Base-by-base conservation (phyloP, 768 basidiomycete species). In the Dentipellis fragilis region DNA sequence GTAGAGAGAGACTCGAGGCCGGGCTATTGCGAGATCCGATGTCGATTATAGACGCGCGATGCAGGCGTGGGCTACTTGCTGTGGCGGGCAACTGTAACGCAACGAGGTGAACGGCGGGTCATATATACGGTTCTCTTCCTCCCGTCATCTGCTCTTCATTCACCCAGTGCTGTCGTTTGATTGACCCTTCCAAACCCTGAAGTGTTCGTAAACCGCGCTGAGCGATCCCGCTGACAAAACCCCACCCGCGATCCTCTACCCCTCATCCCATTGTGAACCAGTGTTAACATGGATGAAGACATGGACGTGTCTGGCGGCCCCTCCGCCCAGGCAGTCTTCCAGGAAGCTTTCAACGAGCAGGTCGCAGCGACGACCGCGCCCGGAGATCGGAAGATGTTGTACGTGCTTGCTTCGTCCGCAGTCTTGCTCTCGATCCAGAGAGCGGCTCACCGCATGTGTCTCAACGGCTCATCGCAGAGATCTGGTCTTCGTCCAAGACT, bases 401-500 rank as follows among this genome's bases (percentile, higher is more conserved):
- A 72, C 65, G 85, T 76, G 52, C 42, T 57, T 61, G 54, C 38
- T 57, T 61, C n/a, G 37, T 57, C 54, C 38, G 29, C 29, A 29
- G 29, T 29, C 29, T 6, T 29, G 29, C 35, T 56, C 54, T 47
- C 51, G 21, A 21, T n/a, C 16, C 42, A 17, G 16, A 36, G 29
- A 37, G 53, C 38, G 46, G 52, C 21, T 29, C 40, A 21, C 29
- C 29, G 35, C 37, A n/a, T 19, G 42, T 34, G 12, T 47, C 49
- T 47, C 23, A 52, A 23, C 12, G 48, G 21, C 49, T 40, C 21
- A 2, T 22, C 36, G 37, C 67, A 93, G 90, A 57, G 93, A 96
- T 72, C 82, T 96, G 57, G 93, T 93, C 48, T 96, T 96, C 73
- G 81, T 96, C 17, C 90, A 95, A 68, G 93, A 96, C 71, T 94